Evolutionary conservation across 2,329 filamentous ascomycete genomes (phyloP), one percentile per base, ranked within the genome.

Genomic region (Fonsecaea multimorphosa): DNA sequence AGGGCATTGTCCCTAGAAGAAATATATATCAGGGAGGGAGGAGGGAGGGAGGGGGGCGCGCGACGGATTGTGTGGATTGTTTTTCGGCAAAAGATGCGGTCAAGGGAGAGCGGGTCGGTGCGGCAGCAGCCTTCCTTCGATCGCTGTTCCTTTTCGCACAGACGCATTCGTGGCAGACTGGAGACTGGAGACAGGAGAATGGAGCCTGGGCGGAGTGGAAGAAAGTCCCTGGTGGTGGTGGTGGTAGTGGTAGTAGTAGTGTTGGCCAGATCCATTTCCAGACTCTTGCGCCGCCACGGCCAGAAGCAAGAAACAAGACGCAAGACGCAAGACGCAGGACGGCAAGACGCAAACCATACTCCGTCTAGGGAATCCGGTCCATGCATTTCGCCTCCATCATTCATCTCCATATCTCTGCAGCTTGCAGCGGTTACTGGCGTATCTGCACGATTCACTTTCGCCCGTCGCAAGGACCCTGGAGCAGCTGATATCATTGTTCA

Each of bases 401-500:
- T 22, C 31, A 31, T 51, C 36, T 54, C 57, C 56, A 64, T 59
- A 34, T 40, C 32, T 56, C 38, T 63, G 55, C 57, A 59, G 49
- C 38, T 11, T 51, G 56, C 58, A 46, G 49, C 67, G 64, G 67
- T 29, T 62, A 58, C 64, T 60, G 64, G 67, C 64, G 64, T 62
- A 27, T 49, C 64, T 61, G 60, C 54, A 54, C 61, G 52, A 62
- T 62, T 52, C 58, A 31, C 61, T 61, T 61, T 40, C 58, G 55
- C 56, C 24, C 27, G 55, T 60, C 44, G 57, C 63, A 29, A 40
- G 27, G 14, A 22, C 44, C 31, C 56, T 27, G 55, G 54, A 31
- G 24, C 49, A 63, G 58, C 64, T 68, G 66, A 68, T 66, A 68
- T 68, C 66, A 62, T 68, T 46, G 58, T 36, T 31, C 44, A n/a